phyloP scores from a whole-genome alignment of 768 basidiomycete species.

The Antrodiella citrinella region DNA sequence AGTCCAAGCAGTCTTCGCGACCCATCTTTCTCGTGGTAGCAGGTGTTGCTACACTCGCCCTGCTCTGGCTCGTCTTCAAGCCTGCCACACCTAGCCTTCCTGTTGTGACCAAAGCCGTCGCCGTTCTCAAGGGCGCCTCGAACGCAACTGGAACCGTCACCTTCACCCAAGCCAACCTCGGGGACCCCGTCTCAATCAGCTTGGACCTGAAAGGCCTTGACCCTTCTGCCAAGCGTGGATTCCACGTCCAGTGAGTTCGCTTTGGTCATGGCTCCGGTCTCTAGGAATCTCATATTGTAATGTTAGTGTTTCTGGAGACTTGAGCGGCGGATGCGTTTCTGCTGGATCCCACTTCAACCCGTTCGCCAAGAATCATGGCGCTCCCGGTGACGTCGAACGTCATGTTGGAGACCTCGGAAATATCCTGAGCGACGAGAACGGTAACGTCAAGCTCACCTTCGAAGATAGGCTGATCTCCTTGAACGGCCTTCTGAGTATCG shows the following conservation, averaged over 20 bases:
- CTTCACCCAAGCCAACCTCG: slow-evolving; percentile 47
- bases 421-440: slow-evolving; percentile 50
- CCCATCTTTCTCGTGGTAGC: slow-evolving; percentile 3
- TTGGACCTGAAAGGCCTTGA: slow-evolving; percentile 57
- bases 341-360: slow-evolving; percentile 79
- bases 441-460: slow-evolving; percentile 50
- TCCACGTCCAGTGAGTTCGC: slow-evolving; percentile 80
- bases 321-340: slow-evolving; percentile 55
- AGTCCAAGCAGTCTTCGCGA: slow-evolving; percentile 5
- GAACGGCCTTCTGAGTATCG: slow-evolving; percentile 56
- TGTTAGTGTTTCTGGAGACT: slow-evolving; percentile 43
- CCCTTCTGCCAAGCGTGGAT: slow-evolving; percentile 53
- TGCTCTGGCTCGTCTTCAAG: slow-evolving; percentile 7
- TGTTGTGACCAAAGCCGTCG: slow-evolving; percentile 27
- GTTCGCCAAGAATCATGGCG: slow-evolving; percentile 55
- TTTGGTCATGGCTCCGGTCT: no score
- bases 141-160: slow-evolving; percentile 54
- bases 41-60: neutral
- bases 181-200: slow-evolving; percentile 49
- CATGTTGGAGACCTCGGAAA: slow-evolving; percentile 80
- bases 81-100: neutral
- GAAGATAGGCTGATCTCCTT: slow-evolving; percentile 56
- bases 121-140: slow-evolving; percentile 54
- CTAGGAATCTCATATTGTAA: no score
- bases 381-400: slow-evolving; percentile 41